These are phyloP conservation scores for Suillus luteus DNA, from an alignment of 768 basidiomycete species.

Conservation along the genomic window DNA sequence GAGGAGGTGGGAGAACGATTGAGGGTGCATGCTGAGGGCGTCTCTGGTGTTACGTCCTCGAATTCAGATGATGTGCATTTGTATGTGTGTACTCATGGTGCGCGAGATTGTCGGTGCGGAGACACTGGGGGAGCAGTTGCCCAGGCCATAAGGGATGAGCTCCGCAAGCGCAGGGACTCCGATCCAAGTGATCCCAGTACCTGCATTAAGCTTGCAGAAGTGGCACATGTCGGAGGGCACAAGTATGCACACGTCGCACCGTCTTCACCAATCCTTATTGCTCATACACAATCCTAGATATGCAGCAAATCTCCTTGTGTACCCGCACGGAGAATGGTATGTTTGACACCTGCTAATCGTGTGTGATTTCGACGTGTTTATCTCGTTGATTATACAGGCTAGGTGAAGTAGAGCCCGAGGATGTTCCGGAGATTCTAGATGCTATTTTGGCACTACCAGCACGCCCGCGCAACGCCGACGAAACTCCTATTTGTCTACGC, in stretches of 20 bases:
- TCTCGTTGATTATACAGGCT: slow-evolving; percentile 44
- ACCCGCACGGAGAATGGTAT: slow-evolving; percentile 75
- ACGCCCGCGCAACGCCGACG: slow-evolving; percentile 28
- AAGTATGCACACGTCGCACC: slow-evolving; percentile 49
- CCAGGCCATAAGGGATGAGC: slow-evolving; percentile 53
- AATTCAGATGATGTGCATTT: slow-evolving; percentile 40
- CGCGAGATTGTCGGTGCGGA: slow-evolving; percentile 80
- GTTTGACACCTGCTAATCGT: slow-evolving; percentile 19
- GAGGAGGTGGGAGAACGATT: slow-evolving; percentile 44
- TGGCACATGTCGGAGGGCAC: slow-evolving; percentile 84
- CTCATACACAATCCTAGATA: slow-evolving; percentile 42
- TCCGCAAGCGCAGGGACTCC: slow-evolving; percentile 38
- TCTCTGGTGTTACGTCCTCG: slow-evolving; percentile 1
- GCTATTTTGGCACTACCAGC: slow-evolving; percentile 38
- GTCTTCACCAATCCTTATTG: background rate
- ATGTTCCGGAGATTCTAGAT: slow-evolving; percentile 58
- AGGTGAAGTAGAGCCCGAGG: slow-evolving; percentile 55
- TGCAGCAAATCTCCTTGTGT: slow-evolving; percentile 70
- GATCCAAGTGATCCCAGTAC: slow-evolving; percentile 29
- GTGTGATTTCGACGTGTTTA: background rate
- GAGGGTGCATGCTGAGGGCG: slow-evolving; percentile 32
- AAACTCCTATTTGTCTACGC: slow-evolving; percentile 41
- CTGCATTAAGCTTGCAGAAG: slow-evolving; percentile 56
- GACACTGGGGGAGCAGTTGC: slow-evolving; percentile 61
- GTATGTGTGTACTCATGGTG: slow-evolving; percentile 79